Evolutionary conservation across 805 yeast genomes (phyloP), one percentile per base, ranked within the genome.

Genomic region (Cephaloascus fragrans): DNA sequence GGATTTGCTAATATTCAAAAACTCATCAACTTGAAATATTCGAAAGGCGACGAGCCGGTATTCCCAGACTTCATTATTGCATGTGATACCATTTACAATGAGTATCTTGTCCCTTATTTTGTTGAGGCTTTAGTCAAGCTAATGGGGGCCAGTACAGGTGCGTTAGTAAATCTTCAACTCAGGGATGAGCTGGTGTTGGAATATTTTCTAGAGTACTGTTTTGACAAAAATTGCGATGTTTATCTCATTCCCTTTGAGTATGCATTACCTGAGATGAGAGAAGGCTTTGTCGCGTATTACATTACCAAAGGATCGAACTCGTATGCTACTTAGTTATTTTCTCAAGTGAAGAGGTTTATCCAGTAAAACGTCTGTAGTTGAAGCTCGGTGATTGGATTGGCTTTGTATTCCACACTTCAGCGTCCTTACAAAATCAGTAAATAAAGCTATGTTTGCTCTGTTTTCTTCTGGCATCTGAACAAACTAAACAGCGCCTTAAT

Each of bases 51-150:
- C 3, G 43, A 46, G 18, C 26, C 23, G 0, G 33, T 32, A 1
- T 37, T 33, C 1, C 73, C 75, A 0, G 80, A 73, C 42, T 55
- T 65, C 34, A 59, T 80, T 4, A 49, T 80, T 8, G 83, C 83
- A 0, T 75, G 80, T 47, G 88, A 80, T 49, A 73, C 84, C 4
- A 66, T 80, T 3, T 80, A 80, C 57, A 80, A 80, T 48, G 81
- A 75, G 39, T 79, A 60, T 45, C 55, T 81, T 34, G 66, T 79
- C 3, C 70, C 69, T 0, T 67, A 56, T 40, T 68, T 80, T 41
- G 55, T 78, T 14, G 50, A 53, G 4, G 64, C 83, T 0, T 31
- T 76, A 18, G 49, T 51, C 18, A 38, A 41, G 19, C 43, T 74
- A 18, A 53, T 70, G 52, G 61, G 59, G 3, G 41, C 40, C 0